Evolutionary conservation across 441 rosid species (phyloP).

Genomic region (Euphorbia corollata): DNA sequence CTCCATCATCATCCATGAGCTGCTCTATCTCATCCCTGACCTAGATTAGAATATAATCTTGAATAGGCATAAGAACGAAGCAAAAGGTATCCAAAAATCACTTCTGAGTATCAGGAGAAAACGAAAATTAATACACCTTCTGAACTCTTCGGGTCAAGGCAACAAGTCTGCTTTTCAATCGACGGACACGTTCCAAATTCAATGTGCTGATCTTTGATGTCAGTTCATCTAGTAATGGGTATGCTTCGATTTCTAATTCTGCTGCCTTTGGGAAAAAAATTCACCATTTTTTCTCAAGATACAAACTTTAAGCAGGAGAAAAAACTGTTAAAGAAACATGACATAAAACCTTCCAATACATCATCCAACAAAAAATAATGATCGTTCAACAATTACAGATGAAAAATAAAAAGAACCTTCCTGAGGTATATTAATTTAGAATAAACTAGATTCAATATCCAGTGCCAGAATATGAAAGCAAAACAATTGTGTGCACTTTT

Average conservation of each 20-base stretch:
- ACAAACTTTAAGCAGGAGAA: conserved; percentile 6
- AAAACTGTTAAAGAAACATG: neutral
- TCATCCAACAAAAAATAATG: neutral
- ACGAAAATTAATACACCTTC: conserved; percentile 40
- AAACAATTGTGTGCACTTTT: too few relatives aligned
- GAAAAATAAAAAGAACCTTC: neutral
- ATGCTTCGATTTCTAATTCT: conserved; percentile 96
- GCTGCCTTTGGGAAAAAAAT: conserved; percentile 60
- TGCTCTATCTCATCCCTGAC: conserved; percentile 97
- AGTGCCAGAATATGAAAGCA: neutral
- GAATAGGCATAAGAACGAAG: conserved; percentile 2
- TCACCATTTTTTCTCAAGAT: conserved; percentile 15
- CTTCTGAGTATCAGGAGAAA: conserved; percentile 1
- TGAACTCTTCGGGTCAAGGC: conserved; percentile 93
- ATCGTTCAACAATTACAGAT: neutral
- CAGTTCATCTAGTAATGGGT: conserved; percentile 89
- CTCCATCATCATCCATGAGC: conserved; percentile 99
- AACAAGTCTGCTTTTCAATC: conserved; percentile 95
- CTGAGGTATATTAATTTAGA: conserved; percentile 2
- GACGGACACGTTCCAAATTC: conserved; percentile 84
- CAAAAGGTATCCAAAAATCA: conserved; percentile 10
- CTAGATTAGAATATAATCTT: conserved; percentile 28
- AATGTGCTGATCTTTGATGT: conserved; percentile 94
- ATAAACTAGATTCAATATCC: neutral
- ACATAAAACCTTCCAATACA: neutral